phyloP scores from a whole-genome alignment of 768 basidiomycete genomes.

The Dentipellis fragilis region DNA sequence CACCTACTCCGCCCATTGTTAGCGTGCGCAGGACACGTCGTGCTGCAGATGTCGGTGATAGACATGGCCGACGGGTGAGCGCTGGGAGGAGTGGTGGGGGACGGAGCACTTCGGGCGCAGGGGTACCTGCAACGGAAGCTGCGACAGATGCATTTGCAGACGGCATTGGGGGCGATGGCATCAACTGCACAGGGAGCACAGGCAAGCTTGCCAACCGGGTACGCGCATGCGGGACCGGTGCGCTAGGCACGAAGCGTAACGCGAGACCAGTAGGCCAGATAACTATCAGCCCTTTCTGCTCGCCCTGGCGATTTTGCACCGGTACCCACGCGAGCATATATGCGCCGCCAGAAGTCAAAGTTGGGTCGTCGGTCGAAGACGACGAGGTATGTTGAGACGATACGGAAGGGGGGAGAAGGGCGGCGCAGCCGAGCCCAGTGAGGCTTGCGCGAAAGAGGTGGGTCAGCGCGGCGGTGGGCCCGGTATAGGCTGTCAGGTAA shows the following conservation, averaged over 20 bases:
- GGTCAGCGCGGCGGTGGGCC: conserved; percentile 50
- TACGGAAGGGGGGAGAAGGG: conserved; percentile 27
- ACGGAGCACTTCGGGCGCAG: not conserved
- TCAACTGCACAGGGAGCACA: conserved; percentile 53
- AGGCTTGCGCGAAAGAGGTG: conserved; percentile 58
- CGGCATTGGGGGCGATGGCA: conserved; percentile 38
- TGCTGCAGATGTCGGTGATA: not conserved
- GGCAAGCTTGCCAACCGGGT: conserved; percentile 46
- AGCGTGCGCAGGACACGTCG: conserved; percentile 38
- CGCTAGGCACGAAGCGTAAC: conserved; percentile 28
- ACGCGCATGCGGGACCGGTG: conserved; percentile 27
- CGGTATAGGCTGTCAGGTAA: conserved; percentile 59
- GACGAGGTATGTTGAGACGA: not conserved
- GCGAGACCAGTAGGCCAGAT: conserved; percentile 65
- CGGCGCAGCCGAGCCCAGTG: conserved; percentile 48
- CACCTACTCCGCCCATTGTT: conserved; percentile 25
- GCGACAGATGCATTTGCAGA: conserved; percentile 15
- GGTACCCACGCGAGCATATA: conserved; percentile 67
- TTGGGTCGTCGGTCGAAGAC: not conserved
- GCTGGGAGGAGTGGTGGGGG: not conserved
- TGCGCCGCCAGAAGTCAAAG: conserved; percentile 11
- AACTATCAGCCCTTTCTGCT: conserved; percentile 67
- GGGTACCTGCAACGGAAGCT: conserved; percentile 3
- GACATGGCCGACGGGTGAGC: not conserved
- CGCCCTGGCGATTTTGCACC: conserved; percentile 70